Percentiles rank a stretch among this genome's conserved stretches.
Conservation (phyloP, 106 monocot genomes). For the Cymbidium sinense region DNA sequence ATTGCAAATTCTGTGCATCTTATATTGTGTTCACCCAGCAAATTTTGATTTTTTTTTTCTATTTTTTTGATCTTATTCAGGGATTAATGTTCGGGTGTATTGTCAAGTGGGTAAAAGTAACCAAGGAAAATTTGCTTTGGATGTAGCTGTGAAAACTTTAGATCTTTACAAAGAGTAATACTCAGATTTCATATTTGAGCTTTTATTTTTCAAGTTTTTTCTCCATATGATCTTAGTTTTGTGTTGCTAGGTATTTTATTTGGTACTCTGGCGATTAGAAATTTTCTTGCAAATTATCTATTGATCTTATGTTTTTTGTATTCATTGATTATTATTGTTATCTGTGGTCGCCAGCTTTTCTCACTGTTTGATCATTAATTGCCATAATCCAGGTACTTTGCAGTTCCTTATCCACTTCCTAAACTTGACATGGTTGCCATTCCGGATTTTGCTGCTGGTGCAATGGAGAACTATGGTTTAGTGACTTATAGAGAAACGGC, state of each 20-base stretch:
- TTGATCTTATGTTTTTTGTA: background rate
- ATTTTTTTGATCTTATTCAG: slow-evolving; percentile 25
- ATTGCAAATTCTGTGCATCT: slow-evolving; percentile 3
- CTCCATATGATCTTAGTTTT: background rate
- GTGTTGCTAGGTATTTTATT: background rate
- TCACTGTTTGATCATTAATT: background rate
- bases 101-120: slow-evolving; percentile 70
- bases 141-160: slow-evolving; percentile 85
- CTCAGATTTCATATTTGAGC: background rate
- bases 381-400: slow-evolving; percentile 55
- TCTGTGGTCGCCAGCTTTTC: background rate
- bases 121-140: slow-evolving; percentile 93
- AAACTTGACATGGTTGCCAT: slow-evolving; percentile 98
- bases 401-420: slow-evolving; percentile 72
- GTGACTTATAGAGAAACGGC: slow-evolving; percentile 84
- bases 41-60: background rate
- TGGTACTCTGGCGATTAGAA: background rate
- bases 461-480: slow-evolving; percentile 97
- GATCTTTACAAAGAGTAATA: slow-evolving; percentile 64
- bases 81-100: slow-evolving; percentile 79
- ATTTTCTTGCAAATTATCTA: background rate
- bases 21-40: background rate
- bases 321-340: background rate
- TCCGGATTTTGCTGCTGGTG: slow-evolving; percentile 96
- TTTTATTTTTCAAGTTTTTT: background rate